Conservation (phyloP, 2,329 filamentous ascomycete species). For the Talaromyces marneffei region DNA sequence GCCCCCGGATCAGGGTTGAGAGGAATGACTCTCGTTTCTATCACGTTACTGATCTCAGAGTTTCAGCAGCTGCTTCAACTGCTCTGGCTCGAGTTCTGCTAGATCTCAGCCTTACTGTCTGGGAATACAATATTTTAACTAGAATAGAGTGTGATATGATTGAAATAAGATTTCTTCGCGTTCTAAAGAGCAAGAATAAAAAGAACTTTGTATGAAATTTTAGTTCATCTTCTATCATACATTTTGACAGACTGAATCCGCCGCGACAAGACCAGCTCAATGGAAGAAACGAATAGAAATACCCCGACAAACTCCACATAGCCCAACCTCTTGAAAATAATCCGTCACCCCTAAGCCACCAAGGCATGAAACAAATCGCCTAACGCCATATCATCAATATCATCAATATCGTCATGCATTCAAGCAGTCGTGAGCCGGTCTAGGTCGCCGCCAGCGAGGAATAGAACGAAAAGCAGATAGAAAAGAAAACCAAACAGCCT, state of each 20-base stretch:
- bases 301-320: not conserved
- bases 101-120: conserved; percentile 48
- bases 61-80: conserved; percentile 45
- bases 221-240: not conserved
- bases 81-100: conserved; percentile 37
- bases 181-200: not conserved
- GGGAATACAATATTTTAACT: no score
- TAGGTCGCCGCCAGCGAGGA: not conserved
- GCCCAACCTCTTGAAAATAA: not conserved
- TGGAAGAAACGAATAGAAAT: not conserved
- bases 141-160: no score
- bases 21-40: conserved; percentile 57
- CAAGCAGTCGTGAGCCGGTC: not conserved
- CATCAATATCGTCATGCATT: conserved; percentile 5
- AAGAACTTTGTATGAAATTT: not conserved
- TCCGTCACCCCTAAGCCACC: not conserved
- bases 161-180: not conserved
- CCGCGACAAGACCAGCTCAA: not conserved
- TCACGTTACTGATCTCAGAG: conserved; percentile 54
- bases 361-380: not conserved
- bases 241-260: not conserved
- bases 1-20: conserved; percentile 53
- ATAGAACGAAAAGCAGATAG: not conserved
- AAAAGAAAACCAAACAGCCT: not conserved
- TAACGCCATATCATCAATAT: not conserved